Base-by-base conservation (phyloP, 2,329 filamentous ascomycete genomes). In the Botrytis sinoallii region DNA sequence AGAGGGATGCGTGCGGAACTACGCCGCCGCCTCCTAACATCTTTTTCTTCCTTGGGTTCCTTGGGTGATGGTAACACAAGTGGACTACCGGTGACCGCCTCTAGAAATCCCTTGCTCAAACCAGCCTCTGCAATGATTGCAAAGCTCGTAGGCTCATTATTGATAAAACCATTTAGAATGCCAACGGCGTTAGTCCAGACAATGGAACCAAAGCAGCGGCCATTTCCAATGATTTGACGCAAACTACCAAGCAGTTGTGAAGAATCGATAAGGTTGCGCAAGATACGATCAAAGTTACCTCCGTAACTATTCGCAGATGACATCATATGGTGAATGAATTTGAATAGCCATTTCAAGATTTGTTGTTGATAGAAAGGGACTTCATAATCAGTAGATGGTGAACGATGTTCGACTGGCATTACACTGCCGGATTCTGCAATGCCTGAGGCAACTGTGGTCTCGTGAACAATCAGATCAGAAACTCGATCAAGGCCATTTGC, bases 101-200 rank as follows among this genome's bases (percentile, higher is more conserved):
- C 91, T 22, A 99, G 86, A 74, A 98, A 92, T 70, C 91, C 93
- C 81, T 92, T 92, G 79, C 96, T 95, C 78, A 99, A 88, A 35
- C 94, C 94, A 69, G 96, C 95, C 83, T 99, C 96, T 22, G 93
- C 94, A 77, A 99, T 96, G 38, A 97, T 94, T 42, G 94, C 92
- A 81, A 97, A 99, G 82, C 96, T 99, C 0, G 96, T 99, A 0
- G 96, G 96, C 80, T 99, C 96, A 80, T 98, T 98, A 83, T 99
- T 97, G 79, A 99, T 97, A 82, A 99, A 99, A 78, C 94, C 95
- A 80, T 93, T 96, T 69, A 99, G 85, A 73, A 98, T 95, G 72
- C 92, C 95, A 75, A 97, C 93, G 10, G 94, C 92, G 81, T 95
- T 95, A 67, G 94, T 97, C 96, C 96, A 99, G 8, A 98, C 94